These are phyloP conservation scores for Pseudonectria buxi DNA, from an alignment of 2,329 filamentous ascomycete genomes.

Conservation along the genomic window DNA sequence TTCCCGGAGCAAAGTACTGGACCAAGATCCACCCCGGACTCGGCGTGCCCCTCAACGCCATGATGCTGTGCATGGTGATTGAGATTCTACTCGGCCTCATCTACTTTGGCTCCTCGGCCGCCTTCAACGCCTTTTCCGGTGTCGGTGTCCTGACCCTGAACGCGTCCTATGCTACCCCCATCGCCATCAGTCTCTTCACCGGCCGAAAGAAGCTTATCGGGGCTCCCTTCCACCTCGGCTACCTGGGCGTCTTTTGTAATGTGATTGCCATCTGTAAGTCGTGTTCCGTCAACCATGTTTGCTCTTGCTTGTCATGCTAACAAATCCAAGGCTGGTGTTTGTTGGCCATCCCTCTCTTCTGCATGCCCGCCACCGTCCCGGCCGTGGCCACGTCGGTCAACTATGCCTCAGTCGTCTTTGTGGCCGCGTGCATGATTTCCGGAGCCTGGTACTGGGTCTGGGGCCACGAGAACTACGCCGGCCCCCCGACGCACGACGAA, in stretches of 20 bases:
- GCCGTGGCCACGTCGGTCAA: constrained; percentile 56
- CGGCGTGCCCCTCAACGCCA: constrained; percentile 62
- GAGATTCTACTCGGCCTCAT: constrained; percentile 59
- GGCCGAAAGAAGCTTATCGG: constrained; percentile 52
- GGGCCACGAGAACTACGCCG: constrained; percentile 63
- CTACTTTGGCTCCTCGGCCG: constrained; percentile 61
- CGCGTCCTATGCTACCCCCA: constrained; percentile 60
- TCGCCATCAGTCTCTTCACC: constrained; percentile 55
- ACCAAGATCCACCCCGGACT: constrained; percentile 54
- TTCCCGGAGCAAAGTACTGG: constrained; percentile 57
- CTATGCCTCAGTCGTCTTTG: constrained; percentile 70
- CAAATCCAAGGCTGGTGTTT: constrained; percentile 51
- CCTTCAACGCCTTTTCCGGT: constrained; percentile 67
- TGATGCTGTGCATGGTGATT: constrained; percentile 63
- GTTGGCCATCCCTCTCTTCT: constrained; percentile 67
- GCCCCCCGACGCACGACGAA: constrained; percentile 46
- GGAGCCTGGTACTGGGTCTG: constrained; percentile 61
- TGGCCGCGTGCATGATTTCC: constrained; percentile 55
- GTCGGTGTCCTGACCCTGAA: constrained; percentile 66
- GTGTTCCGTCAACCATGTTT: not conserved
- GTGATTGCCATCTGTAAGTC: constrained; percentile 55
- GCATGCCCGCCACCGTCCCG: constrained; percentile 60
- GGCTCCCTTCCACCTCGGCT: constrained; percentile 55
- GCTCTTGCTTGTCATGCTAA: constrained; percentile 6
- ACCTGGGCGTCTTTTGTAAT: constrained; percentile 56